phyloP scores from a whole-genome alignment of 345 rosid species.

The Laguncularia racemosa region DNA sequence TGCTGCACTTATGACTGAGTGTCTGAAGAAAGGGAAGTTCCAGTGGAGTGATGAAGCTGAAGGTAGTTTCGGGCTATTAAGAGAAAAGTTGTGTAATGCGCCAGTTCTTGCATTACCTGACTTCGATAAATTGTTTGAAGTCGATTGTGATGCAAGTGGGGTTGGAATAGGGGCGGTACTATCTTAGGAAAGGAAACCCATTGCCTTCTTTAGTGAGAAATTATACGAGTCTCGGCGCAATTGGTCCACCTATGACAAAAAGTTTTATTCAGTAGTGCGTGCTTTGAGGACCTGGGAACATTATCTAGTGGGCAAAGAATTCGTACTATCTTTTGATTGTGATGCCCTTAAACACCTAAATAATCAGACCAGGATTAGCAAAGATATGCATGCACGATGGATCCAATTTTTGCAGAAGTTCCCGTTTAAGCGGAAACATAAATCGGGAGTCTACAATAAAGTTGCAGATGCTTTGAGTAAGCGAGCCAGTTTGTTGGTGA shows the following conservation, averaged over 20 bases:
- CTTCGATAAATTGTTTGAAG: background rate
- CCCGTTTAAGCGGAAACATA: background rate
- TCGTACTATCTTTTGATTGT: background rate
- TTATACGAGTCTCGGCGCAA: background rate
- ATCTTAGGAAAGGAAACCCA: background rate
- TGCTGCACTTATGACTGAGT: too few relatives aligned
- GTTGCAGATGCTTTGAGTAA: background rate
- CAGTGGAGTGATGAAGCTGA: too few relatives aligned
- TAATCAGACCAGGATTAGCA: background rate
- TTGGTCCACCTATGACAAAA: background rate
- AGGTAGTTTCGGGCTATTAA: background rate
- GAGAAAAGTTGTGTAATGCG: background rate
- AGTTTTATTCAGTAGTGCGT: background rate
- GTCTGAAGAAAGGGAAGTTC: too few relatives aligned
- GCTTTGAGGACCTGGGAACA: slow-evolving; percentile 1
- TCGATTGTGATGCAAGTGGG: background rate
- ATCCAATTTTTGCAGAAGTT: background rate
- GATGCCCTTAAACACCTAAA: background rate
- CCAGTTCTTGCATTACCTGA: background rate
- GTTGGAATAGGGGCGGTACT: background rate
- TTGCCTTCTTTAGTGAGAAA: background rate
- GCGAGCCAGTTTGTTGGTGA: background rate
- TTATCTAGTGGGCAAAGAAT: background rate
- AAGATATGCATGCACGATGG: slow-evolving; percentile 1
- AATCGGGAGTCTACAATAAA: background rate